These are phyloP conservation scores for Adansonia rubrostipa DNA, from an alignment of 441 rosid species.

Conservation along the genomic window DNA sequence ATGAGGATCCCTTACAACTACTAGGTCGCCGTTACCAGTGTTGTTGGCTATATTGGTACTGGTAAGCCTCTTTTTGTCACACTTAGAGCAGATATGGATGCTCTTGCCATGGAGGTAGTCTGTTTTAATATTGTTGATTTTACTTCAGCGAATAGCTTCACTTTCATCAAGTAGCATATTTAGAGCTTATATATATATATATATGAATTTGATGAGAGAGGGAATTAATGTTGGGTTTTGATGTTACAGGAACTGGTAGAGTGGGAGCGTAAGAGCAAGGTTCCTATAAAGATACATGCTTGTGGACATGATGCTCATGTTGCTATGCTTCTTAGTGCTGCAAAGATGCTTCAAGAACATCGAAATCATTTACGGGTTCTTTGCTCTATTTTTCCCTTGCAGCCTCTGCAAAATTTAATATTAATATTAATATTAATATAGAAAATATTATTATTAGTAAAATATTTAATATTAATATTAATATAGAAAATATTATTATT, in stretches of 20 bases:
- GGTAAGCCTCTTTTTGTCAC: slow-evolving; percentile 85
- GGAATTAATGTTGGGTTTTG: not conserved
- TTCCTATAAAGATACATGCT: slow-evolving; percentile 67
- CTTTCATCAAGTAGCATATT: not conserved
- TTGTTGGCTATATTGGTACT: slow-evolving; percentile 74
- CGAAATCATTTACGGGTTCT: slow-evolving; percentile 45
- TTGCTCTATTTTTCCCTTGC: too few relatives aligned
- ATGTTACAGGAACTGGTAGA: slow-evolving; percentile 55
- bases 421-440: too few relatives aligned
- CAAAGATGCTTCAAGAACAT: slow-evolving; percentile 53
- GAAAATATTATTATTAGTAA: too few relatives aligned
- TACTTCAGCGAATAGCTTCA: not conserved
- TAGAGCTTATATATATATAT: too few relatives aligned
- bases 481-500: too few relatives aligned
- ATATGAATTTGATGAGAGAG: not conserved
- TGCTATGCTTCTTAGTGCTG: slow-evolving; percentile 72
- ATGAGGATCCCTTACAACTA: slow-evolving; percentile 66
- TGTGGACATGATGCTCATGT: slow-evolving; percentile 79
- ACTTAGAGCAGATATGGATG: slow-evolving; percentile 93
- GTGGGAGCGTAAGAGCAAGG: slow-evolving; percentile 70
- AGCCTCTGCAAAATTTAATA: too few relatives aligned
- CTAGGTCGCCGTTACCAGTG: slow-evolving; percentile 79
- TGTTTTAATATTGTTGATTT: not conserved
- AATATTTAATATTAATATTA: too few relatives aligned
- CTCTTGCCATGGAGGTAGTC: slow-evolving; percentile 75